Evolutionary conservation across 805 yeast species (phyloP), one percentile per base, ranked within the genome.

Genomic region (Candida pini): DNA sequence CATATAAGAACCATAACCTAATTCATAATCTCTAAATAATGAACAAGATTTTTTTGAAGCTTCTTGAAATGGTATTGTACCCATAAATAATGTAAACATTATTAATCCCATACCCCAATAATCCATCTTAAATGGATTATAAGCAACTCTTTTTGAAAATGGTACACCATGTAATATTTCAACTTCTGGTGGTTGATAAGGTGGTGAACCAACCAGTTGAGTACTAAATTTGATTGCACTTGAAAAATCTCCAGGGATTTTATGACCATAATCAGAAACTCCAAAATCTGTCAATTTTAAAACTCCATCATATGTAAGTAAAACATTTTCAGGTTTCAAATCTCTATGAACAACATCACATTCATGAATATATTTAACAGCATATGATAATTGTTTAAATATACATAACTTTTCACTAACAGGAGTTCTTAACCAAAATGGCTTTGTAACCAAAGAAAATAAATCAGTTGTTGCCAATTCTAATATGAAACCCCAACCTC

Each of bases 251-350:
- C 75, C 72, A 0, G 76, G 76, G 17, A 59, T 65, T 35, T 62
- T 71, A 53, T 78, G 81, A 16, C 81, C 84, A 58, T 75, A 79
- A 35, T 76, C 83, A 29, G 84, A 74, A 43, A 90, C 92, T 34
- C 98, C 98, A 59, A 90, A 90, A 63, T 90, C 98, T 1, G 97
- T 96, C 45, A 90, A 69, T 23, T 92, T 80, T 40, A 81, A 71
- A 18, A 69, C 66, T 9, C 73, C 78, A 13, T 62, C 56, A 15
- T 68, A 60, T 24, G 84, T 64, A 48, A 86, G 80, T 29, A 90
- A 68, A 31, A 90, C 67, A 60, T 90, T 90, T 56, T 90, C 98
- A 6, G 97, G 97, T 63, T 90, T 90, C 52, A 90, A 68, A 58
- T 90, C 98, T 39, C 97, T 72, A 58, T 90, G 97, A 14, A 89